Evolutionary conservation across 2,329 filamentous ascomycete species (phyloP), one percentile per base, ranked within the genome.

Genomic region (Parascedosporium putredinis): DNA sequence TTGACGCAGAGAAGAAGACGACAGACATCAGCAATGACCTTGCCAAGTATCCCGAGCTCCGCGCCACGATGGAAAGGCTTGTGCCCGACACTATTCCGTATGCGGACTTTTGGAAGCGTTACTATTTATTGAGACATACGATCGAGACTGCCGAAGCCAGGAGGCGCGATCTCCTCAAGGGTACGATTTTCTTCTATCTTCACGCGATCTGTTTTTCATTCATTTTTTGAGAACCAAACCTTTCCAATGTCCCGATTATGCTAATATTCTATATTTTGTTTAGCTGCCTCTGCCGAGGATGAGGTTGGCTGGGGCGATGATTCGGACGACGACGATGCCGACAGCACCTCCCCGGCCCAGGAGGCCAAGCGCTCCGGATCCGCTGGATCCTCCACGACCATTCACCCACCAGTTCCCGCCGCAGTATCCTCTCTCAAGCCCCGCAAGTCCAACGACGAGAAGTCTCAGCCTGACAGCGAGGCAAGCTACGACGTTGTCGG

Each of bases 1-100:
- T 97, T 61, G 80, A 91, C 57, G 80, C 86, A 12, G 89, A 91
- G 49, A 76, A 76, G 61, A 91, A 90, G 76, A 97, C 93, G 2
- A 83, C 83, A 16, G 83, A 84, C 49, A 94, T 98, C 57, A 81
- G 84, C 45, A 73, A 71, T 53, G 89, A 98, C 65, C 65, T 98
- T 56, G 83, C 90, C 56, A 88, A 85, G 62, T 95, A 95, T 60
- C 79, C 83, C 8, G 91, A 97, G 66, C 70, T 98, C 58, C 76
- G 90, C 57, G 68, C 76, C 23, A 89, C 89, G 0, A 97, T 98
- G 91, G 93, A 96, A 75, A 89, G 85, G 69, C 71, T 95, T 50
- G 93, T 98, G n/a, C 93, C 93, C 1, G 89, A 90, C 65, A 79
- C 81, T 57, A 87, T 96, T n/a, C 78, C 90, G 29, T 98, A 98